Base-by-base conservation (phyloP, 2,329 filamentous ascomycete genomes). In the Talaromyces sp. region DNA sequence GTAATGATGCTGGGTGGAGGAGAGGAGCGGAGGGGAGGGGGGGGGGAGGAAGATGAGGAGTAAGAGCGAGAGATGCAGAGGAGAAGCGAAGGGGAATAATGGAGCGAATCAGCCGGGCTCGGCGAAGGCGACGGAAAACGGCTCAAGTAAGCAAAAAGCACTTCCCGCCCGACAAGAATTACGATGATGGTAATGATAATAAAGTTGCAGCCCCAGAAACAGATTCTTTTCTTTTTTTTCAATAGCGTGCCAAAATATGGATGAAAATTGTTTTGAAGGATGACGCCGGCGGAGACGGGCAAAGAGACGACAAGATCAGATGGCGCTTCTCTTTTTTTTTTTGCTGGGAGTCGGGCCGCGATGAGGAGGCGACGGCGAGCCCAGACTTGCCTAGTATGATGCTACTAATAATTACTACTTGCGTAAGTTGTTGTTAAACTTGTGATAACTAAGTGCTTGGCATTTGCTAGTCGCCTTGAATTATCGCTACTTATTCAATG, bases 71-170 rank as follows among this genome's bases (percentile, higher is more conserved):
- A 16, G 56, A 54, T 52, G 50, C 50, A 31, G 57, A 40, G 31
- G 50, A 8, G 50, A 50, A 34, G 33, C 23, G 57, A 54, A 36
- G 28, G 50, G 18, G 18, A 47, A 10, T 50, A 59, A 31, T 23
- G 47, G 42, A 23, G 36, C n/a, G 50, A 30, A 42, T 27, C 42
- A 34, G 55, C 56, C 56, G 61, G 61, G 58, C 56, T 62, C 61
- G 61, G 61, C 61, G 61, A 62, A 59, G 52, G 52, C 56, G 56
- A 62, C 28, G 36, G 55, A 5, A 53, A 53, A 53, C 27, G 27
- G 50, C 50, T 47, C 54, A 56, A 36, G 28, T 57, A 56, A 56
- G 54, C 23, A 34, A 56, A 34, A 56, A 44, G n/a, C 55, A 42
- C 23, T 16, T 16, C 10, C 30, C 50, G 50, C 44, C 44, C 27